A percentile compares a stretch with the other conserved stretches of the same genome.
phyloP scores from a whole-genome alignment of 805 yeast genomes.

The Kodamaea kakaduensis region DNA sequence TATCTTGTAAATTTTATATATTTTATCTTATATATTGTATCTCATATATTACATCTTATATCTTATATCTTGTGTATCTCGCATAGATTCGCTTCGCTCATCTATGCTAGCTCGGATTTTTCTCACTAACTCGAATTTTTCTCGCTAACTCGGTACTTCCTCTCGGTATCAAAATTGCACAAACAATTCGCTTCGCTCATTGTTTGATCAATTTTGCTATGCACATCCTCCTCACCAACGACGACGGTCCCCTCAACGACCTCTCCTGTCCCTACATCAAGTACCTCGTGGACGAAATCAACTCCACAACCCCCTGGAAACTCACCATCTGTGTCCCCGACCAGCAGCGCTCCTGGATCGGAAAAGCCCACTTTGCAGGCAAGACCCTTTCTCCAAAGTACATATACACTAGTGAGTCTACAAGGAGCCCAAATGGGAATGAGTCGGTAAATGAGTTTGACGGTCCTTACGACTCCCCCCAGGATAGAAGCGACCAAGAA shows the following conservation, averaged over 20 bases:
- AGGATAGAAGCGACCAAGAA: constrained; percentile 45
- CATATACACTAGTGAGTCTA: constrained; percentile 49
- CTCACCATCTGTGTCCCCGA: constrained; percentile 80
- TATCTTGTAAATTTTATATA: too few relatives aligned
- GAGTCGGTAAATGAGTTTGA: constrained; percentile 39
- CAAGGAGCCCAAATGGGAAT: constrained; percentile 31
- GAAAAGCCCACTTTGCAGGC: constrained; percentile 93
- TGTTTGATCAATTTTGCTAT: constrained; percentile 19
- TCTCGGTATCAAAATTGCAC: not conserved
- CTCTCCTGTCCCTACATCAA: constrained; percentile 80
- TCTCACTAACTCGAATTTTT: too few relatives aligned
- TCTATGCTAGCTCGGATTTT: too few relatives aligned
- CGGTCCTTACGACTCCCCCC: constrained; percentile 58
- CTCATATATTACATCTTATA: too few relatives aligned
- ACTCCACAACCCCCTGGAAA: constrained; percentile 71
- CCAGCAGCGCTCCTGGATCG: constrained; percentile 91
- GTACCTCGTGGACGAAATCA: constrained; percentile 69
- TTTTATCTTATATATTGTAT: too few relatives aligned
- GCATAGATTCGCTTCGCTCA: too few relatives aligned
- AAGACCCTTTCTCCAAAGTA: constrained; percentile 56
- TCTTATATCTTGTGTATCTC: too few relatives aligned
- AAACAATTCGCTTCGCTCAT: not conserved
- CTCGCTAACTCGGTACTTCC: too few relatives aligned
- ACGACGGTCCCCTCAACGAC: constrained; percentile 91
- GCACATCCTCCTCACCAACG: constrained; percentile 73